Evolutionary conservation across 352 stramenopile genomes (phyloP).

Genomic region (Globisporangium irregulare): DNA sequence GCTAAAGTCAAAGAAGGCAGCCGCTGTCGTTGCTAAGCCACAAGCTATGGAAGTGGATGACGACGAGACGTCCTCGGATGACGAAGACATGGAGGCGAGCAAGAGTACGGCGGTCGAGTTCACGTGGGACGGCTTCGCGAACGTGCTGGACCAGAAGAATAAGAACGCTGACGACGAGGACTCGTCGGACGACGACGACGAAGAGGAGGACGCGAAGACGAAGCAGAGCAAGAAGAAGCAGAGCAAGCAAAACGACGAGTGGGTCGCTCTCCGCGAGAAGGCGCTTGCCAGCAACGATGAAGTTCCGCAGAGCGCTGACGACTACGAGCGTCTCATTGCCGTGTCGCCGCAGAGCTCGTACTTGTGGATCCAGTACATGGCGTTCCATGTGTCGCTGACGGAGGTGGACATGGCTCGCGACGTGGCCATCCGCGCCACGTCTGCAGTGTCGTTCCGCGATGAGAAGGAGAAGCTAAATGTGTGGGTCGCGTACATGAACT

Average conservation of each 20-base stretch:
- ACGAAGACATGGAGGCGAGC: slow-evolving; percentile 45
- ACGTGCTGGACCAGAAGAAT: slow-evolving; percentile 53
- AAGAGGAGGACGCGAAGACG: slow-evolving; percentile 38
- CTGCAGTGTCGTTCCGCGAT: slow-evolving; percentile 93
- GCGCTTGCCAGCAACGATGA: slow-evolving; percentile 91
- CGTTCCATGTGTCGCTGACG: slow-evolving; percentile 94
- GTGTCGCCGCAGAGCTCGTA: slow-evolving; percentile 94
- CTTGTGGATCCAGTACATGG: slow-evolving; percentile 98
- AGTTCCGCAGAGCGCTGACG: slow-evolving; percentile 89
- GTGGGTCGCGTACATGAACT: slow-evolving; percentile 94
- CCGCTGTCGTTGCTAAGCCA: background rate
- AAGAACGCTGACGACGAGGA: slow-evolving; percentile 37
- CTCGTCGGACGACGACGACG: slow-evolving; percentile 38
- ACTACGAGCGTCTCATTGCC: slow-evolving; percentile 95
- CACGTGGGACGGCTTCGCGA: slow-evolving; percentile 84
- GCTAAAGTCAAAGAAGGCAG: slow-evolving; percentile 3
- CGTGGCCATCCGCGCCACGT: slow-evolving; percentile 91
- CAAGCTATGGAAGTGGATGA: slow-evolving; percentile 45
- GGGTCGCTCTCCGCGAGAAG: slow-evolving; percentile 92
- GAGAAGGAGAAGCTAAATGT: slow-evolving; percentile 98
- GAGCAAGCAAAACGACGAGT: slow-evolving; percentile 93
- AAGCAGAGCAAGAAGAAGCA: slow-evolving; percentile 88
- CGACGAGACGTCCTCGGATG: slow-evolving; percentile 53
- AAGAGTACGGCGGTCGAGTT: slow-evolving; percentile 57
- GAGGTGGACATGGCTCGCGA: slow-evolving; percentile 92